Base-by-base conservation (phyloP, 805 yeast species). In the Kurtzmaniella fragi region DNA sequence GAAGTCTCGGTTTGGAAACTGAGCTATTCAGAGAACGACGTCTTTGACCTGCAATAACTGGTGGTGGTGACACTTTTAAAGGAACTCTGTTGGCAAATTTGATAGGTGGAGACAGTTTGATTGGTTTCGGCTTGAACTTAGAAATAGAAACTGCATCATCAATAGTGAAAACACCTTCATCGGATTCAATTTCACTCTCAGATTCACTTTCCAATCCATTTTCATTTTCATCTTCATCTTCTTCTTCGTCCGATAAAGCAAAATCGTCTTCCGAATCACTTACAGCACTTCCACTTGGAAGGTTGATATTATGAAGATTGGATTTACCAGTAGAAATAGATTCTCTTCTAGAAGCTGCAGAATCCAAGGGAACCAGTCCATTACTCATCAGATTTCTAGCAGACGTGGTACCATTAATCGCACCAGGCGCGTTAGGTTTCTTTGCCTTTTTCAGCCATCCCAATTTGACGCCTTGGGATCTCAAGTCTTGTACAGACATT, bases 321-420 rank as follows among this genome's bases (percentile, higher is more conserved):
- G 64, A 54, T 30, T 57, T 56, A 23, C 67, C 56, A 48, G 66
- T 70, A 15, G 80, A 71, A 28, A 77, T 77, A 11, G 78, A 72
- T 49, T 74, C 79, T 43, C 82, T 61, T 47, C 81, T 57, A 13
- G 35, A 17, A 14, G 42, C 37, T 30, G 41, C 20, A 4, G 41
- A 31, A 30, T 26, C 26, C 36, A 14, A 7, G 26, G 28, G 13
- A n/a, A 31, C 26, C 39, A 28, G 17, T 16, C 13, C 30, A 42
- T 31, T 32, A 35, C 12, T 32, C 28, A 37, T 31, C 37, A 16
- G 40, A 36, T 52, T 41, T 14, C 61, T 61, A 39, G 44, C 57
- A 33, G 47, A 20, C 25, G 25, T 20, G 25, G 8, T 8, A 20
- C 25, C 25, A 20, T 8, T 20, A 20, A 5, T 20, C 8, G 25